A percentile compares a stretch with the other conserved stretches of the same genome.
These are phyloP conservation scores for Isoetes taiwanensis DNA, from an alignment of 75 land plant species.

Conservation along the genomic window DNA sequence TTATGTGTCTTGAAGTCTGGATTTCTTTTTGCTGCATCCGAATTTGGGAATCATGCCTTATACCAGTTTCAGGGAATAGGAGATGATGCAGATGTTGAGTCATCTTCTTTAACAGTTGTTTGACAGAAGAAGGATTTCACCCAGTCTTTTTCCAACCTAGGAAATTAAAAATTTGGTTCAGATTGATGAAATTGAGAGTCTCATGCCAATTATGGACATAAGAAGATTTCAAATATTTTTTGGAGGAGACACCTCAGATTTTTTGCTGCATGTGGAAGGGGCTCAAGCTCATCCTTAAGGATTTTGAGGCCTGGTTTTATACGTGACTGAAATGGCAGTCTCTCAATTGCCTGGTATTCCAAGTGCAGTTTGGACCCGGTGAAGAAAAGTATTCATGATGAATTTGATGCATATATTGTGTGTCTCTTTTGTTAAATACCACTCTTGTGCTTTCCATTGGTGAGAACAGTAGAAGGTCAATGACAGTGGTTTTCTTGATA, in stretches of 20 bases:
- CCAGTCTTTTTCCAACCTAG: slow-evolving; percentile 96
- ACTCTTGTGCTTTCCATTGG: slow-evolving; percentile 99
- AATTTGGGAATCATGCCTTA: slow-evolving; percentile 94
- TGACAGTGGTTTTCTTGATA: slow-evolving; percentile 98
- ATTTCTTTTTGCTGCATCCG: slow-evolving; percentile 89
- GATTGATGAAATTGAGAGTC: slow-evolving; percentile 79
- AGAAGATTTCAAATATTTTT: slow-evolving; percentile 77
- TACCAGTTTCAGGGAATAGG: slow-evolving; percentile 97
- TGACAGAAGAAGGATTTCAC: slow-evolving; percentile 94
- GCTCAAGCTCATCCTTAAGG: slow-evolving; percentile 77
- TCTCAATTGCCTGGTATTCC: slow-evolving; percentile 92
- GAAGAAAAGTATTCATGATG: slow-evolving; percentile 85
- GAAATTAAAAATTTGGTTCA: slow-evolving; percentile 64
- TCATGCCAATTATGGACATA: slow-evolving; percentile 99
- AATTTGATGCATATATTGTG: slow-evolving; percentile 99
- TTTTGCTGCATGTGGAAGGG: slow-evolving; percentile 89
- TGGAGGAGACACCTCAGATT: slow-evolving; percentile 93
- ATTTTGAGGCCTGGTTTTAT: slow-evolving; percentile 89
- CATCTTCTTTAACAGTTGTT: slow-evolving; percentile 75
- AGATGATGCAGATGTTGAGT: slow-evolving; percentile 83
- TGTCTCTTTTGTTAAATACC: slow-evolving; percentile 92
- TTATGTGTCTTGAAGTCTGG: slow-evolving; percentile 89
- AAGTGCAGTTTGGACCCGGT: slow-evolving; percentile 99
- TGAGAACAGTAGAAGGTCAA: slow-evolving; percentile 97
- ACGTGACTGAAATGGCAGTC: slow-evolving; percentile 94